Percentiles rank a stretch among this genome's conserved stretches.
Conservation (phyloP, 1,284 basidiomycete genomes). For the Ustilago tritici region DNA sequence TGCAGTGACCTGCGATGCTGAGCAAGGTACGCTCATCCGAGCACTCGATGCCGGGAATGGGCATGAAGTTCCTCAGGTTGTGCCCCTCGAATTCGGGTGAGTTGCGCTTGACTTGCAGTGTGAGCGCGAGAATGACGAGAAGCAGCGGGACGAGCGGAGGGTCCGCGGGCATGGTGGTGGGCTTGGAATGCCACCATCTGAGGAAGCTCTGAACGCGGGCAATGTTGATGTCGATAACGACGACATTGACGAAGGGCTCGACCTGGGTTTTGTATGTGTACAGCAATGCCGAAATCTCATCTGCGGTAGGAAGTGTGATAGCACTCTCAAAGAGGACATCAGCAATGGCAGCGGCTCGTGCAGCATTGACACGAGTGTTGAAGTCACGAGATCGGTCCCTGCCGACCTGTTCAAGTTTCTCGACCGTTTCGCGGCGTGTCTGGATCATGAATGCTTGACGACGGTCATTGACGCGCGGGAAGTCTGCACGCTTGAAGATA, state of each 20-base stretch:
- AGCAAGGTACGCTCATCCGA: constrained; percentile 57
- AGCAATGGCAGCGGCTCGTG: constrained; percentile 59
- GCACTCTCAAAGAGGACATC: constrained; percentile 53
- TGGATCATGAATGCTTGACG: constrained; percentile 39
- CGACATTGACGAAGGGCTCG: constrained; percentile 56
- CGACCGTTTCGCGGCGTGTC: constrained; percentile 45
- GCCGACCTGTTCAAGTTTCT: constrained; percentile 49
- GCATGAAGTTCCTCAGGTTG: constrained; percentile 31
- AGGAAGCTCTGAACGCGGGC: constrained; percentile 59
- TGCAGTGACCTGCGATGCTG: constrained; percentile 57
- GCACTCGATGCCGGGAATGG: constrained; percentile 43
- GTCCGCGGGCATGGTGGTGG: constrained; percentile 61
- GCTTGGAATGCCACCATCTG: constrained; percentile 61
- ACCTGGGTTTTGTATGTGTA: constrained; percentile 58
- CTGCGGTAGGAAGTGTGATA: constrained; percentile 50
- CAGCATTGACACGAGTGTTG: constrained; percentile 57
- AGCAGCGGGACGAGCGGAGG: constrained; percentile 59
- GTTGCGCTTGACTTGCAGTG: constrained; percentile 56
- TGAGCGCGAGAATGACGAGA: constrained; percentile 61
- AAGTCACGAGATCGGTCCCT: constrained; percentile 50
- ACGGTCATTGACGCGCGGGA: constrained; percentile 41
- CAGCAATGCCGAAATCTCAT: constrained; percentile 49
- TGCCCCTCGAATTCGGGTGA: constrained; percentile 39
- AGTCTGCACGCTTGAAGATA: constrained; percentile 44
- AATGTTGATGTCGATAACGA: constrained; percentile 58